phyloP scores from a whole-genome alignment of 1,139 yeast species.

The Saccharomyces hybrid region DNA sequence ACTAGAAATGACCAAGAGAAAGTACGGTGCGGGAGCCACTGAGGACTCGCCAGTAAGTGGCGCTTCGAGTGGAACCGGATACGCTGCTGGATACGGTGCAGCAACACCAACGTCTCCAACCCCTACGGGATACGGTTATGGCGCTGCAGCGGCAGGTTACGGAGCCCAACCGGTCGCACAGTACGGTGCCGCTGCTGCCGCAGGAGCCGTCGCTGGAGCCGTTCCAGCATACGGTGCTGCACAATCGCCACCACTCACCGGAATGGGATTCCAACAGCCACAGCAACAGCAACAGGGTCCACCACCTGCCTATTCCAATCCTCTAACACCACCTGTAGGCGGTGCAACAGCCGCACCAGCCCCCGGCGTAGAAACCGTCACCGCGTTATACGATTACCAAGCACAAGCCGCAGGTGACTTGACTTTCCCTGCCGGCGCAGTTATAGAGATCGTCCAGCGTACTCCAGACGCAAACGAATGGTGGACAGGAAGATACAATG shows the following conservation, averaged over 20 bases:
- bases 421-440: conserved; percentile 78
- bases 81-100: conserved; percentile 12
- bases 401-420: conserved; percentile 90
- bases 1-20: conserved; percentile 71
- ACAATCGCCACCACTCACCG: conserved; percentile 8
- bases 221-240: background rate
- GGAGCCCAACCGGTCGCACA: conserved; percentile 10
- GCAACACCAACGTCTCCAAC: conserved; percentile 21
- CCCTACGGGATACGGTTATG: conserved; percentile 19
- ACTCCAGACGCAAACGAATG: conserved; percentile 85
- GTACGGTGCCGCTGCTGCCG: conserved; percentile 5
- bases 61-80: conserved; percentile 29
- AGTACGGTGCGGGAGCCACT: conserved; percentile 48
- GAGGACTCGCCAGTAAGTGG: conserved; percentile 11
- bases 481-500: conserved; percentile 95
- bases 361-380: conserved; percentile 49
- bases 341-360: conserved; percentile 31
- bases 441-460: conserved; percentile 73
- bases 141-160: conserved; percentile 24
- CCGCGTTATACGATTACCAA: conserved; percentile 67
- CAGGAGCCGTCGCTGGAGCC: too few species aligned
- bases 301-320: conserved; percentile 13
- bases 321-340: conserved; percentile 14
- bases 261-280: conserved; percentile 13
- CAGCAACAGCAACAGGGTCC: conserved; percentile 10